Conservation (phyloP, 495 filamentous ascomycete genomes). For the Copromyces sp. region DNA sequence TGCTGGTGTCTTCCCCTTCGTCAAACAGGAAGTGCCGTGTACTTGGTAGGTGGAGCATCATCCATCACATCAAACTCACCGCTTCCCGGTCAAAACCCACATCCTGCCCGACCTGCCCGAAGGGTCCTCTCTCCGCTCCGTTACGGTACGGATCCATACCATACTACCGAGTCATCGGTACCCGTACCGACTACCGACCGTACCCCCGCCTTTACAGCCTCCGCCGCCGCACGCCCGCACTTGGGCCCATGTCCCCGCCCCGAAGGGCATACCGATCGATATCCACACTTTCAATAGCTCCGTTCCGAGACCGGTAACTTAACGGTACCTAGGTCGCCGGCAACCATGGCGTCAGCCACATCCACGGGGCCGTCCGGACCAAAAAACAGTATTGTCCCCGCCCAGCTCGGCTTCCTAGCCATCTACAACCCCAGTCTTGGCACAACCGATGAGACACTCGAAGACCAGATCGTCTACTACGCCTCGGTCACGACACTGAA, state of each 20-base stretch:
- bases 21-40: neutral
- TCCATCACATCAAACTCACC: neutral
- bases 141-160: neutral
- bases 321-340: neutral
- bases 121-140: neutral
- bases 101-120: neutral
- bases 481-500: constrained; percentile 50
- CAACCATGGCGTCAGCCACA: neutral
- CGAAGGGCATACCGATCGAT: neutral
- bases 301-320: neutral
- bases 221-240: neutral
- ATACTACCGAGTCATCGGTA: neutral
- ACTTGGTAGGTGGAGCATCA: neutral
- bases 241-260: neutral
- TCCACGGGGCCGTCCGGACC: neutral
- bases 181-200: neutral
- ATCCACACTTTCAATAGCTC: neutral
- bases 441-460: constrained; percentile 73
- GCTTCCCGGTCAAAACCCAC: neutral
- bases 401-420: constrained; percentile 76
- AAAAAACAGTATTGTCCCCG: constrained; percentile 46
- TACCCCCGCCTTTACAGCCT: neutral
- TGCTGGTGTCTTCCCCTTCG: neutral
- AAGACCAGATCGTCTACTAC: constrained; percentile 89
- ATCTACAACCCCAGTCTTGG: constrained; percentile 94